Conservation (phyloP, 257 asterid genomes). For the Forsythia viridissima region DNA sequence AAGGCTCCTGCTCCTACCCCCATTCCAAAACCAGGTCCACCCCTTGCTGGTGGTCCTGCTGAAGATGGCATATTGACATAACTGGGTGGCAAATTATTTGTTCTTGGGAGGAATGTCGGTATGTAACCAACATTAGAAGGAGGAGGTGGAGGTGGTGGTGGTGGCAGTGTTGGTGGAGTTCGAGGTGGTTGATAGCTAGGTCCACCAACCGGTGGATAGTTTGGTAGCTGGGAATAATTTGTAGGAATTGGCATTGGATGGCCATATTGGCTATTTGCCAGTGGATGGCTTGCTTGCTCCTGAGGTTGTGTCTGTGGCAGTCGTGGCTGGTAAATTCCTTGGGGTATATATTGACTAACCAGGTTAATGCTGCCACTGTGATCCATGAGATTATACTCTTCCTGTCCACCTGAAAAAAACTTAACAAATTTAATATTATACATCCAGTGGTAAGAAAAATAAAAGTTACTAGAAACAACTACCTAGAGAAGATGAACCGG, state of each 20-base stretch:
- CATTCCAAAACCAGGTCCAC: constrained; percentile 57
- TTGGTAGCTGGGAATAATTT: constrained; percentile 35
- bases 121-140: constrained; percentile 60
- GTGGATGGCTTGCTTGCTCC: constrained; percentile 37
- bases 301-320: constrained; percentile 3
- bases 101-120: constrained; percentile 46
- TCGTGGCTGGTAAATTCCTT: constrained; percentile 32
- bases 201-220: constrained; percentile 18
- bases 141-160: constrained; percentile 51
- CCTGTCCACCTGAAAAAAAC: constrained; percentile 43
- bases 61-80: constrained; percentile 56
- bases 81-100: constrained; percentile 39
- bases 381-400: constrained; percentile 43
- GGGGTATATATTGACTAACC: constrained; percentile 33
- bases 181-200: constrained; percentile 35
- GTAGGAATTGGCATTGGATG: constrained; percentile 40
- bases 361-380: constrained; percentile 35
- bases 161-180: constrained; percentile 6
- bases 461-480: neutral
- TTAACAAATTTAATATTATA: neutral
- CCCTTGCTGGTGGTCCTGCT: constrained; percentile 47
- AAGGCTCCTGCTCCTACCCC: constrained; percentile 79
- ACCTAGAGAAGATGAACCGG: constrained; percentile 35
- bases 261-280: constrained; percentile 28
- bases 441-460: neutral